phyloP scores from a whole-genome alignment of 148 eudicot species.

The Vaccinium corymbosum region DNA sequence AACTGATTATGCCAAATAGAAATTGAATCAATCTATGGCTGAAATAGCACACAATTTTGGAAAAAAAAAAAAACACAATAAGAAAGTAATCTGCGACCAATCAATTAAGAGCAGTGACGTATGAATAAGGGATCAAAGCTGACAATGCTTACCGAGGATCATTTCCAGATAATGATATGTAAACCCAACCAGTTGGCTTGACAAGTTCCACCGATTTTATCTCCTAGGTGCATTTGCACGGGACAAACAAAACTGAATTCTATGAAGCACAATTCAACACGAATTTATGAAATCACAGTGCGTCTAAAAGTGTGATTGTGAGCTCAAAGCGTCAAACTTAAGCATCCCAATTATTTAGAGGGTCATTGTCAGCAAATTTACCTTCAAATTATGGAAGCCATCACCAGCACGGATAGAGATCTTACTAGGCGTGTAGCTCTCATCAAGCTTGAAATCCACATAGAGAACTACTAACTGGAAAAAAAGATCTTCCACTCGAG shows the following conservation, averaged over 20 bases:
- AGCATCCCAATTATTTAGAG: not conserved
- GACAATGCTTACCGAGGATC: conserved; percentile 68
- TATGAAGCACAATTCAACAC: conserved; percentile 1
- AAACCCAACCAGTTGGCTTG: conserved; percentile 88
- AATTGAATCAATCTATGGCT: not conserved
- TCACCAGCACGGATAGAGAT: conserved; percentile 88
- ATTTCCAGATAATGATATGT: conserved; percentile 78
- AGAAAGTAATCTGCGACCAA: not conserved
- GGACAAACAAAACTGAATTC: conserved; percentile 13
- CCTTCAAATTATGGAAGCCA: conserved; percentile 50
- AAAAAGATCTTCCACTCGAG: not conserved
- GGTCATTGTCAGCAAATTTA: not conserved
- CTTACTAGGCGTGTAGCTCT: conserved; percentile 97
- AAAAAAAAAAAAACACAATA: not conserved
- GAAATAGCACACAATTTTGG: not conserved
- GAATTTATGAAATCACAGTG: not conserved
- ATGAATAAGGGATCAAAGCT: not conserved
- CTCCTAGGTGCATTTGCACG: conserved; percentile 49
- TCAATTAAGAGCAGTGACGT: not conserved
- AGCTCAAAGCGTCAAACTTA: not conserved
- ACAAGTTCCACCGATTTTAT: conserved; percentile 81
- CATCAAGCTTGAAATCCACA: conserved; percentile 96
- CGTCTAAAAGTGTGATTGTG: not conserved
- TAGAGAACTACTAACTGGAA: conserved; percentile 70
- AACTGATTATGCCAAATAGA: not conserved